Percentiles rank a stretch among this genome's conserved stretches.
Evolutionary conservation across 805 yeast genomes (phyloP).

Genomic region (Metschnikowia cubensis): DNA sequence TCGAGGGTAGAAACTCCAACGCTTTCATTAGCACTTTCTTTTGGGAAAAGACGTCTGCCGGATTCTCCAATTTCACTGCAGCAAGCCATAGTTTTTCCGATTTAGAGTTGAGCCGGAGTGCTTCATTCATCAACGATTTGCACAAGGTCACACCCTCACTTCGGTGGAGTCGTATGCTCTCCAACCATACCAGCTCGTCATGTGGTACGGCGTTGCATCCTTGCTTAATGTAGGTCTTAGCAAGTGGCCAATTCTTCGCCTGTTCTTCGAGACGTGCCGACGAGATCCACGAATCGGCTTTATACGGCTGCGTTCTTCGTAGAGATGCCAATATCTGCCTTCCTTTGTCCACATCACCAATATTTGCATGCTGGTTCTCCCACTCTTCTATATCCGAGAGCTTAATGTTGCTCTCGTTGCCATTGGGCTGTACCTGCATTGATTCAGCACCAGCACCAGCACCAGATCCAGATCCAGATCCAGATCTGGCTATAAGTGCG

Average conservation of each 20-base stretch:
- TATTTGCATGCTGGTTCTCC: slow-evolving; percentile 9
- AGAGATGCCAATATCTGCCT: slow-evolving; percentile 62
- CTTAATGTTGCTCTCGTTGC: neutral
- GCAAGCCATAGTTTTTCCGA: slow-evolving; percentile 69
- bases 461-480: slow-evolving; percentile 16
- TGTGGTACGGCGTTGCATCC: slow-evolving; percentile 70
- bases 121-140: slow-evolving; percentile 61
- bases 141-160: slow-evolving; percentile 41
- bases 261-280: slow-evolving; percentile 75
- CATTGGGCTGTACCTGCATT: neutral
- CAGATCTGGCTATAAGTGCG: slow-evolving; percentile 41
- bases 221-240: slow-evolving; percentile 59
- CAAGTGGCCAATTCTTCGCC: slow-evolving; percentile 51
- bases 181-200: slow-evolving; percentile 79
- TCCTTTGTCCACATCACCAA: slow-evolving; percentile 36
- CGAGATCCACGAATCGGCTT: slow-evolving; percentile 81
- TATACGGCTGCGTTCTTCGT: slow-evolving; percentile 66
- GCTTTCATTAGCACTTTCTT: slow-evolving; percentile 66
- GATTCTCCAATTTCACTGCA: slow-evolving; percentile 60
- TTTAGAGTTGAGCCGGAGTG: slow-evolving; percentile 50
- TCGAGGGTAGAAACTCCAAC: slow-evolving; percentile 57
- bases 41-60: slow-evolving; percentile 45
- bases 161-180: slow-evolving; percentile 60
- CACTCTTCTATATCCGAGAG: slow-evolving; percentile 15
- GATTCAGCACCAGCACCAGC: slow-evolving; percentile 12